Conservation (phyloP, 2,329 filamentous ascomycete species). For the Aspergillus arachidicola region DNA sequence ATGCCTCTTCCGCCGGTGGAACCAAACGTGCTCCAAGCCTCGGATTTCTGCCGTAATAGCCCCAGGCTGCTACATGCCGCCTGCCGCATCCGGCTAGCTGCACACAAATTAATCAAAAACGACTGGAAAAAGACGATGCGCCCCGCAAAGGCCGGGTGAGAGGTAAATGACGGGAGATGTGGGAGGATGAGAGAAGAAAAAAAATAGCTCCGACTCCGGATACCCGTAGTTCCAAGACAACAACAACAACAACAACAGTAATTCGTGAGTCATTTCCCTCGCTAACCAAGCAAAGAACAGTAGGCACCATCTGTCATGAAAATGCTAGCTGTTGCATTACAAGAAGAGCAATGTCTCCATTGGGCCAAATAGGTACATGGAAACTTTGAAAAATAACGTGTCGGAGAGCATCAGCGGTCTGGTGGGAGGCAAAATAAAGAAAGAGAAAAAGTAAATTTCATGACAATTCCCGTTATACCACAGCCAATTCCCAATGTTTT, state of each 20-base stretch:
- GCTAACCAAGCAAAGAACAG: slow-evolving; percentile 10
- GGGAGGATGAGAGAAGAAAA: not conserved
- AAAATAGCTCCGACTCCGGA: not conserved
- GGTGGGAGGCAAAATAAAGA: not conserved
- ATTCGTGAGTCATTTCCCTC: slow-evolving; percentile 12
- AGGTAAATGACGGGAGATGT: slow-evolving; percentile 1
- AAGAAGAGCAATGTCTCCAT: slow-evolving; percentile 29
- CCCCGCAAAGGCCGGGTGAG: slow-evolving; percentile 8
- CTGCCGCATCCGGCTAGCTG: slow-evolving; percentile 26
- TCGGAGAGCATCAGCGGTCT: not conserved
- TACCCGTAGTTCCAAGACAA: not conserved
- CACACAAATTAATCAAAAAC: slow-evolving; percentile 23
- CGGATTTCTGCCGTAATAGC: slow-evolving; percentile 26
- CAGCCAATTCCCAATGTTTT: slow-evolving; percentile 1
- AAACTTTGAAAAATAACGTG: slow-evolving; percentile 4
- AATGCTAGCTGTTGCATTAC: slow-evolving; percentile 27
- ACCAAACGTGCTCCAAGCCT: slow-evolving; percentile 28
- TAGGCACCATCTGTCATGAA: slow-evolving; percentile 20
- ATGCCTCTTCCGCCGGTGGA: slow-evolving; percentile 39
- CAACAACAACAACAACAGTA: slow-evolving; percentile 3
- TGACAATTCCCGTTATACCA: slow-evolving; percentile 9
- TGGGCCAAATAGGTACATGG: slow-evolving; percentile 35
- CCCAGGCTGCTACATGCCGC: slow-evolving; percentile 27
- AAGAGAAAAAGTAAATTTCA: not conserved
- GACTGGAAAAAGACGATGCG: not conserved